phyloP scores from a whole-genome alignment of 2,329 filamentous ascomycete genomes.

The Emergomyces pasteurianus region DNA sequence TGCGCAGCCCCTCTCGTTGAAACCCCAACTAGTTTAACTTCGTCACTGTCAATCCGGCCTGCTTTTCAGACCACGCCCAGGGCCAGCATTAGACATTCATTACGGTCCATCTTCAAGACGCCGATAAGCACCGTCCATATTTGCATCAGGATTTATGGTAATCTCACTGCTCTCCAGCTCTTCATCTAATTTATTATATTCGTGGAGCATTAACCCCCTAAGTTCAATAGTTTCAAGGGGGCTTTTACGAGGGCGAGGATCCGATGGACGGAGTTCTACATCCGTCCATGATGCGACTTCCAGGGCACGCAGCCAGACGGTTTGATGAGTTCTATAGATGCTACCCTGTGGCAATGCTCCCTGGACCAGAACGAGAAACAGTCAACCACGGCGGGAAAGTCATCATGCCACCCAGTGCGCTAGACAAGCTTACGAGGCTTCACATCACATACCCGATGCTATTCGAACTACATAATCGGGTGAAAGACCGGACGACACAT shows the following conservation, averaged over 20 bases:
- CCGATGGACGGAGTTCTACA: conserved; percentile 43
- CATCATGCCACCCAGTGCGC: conserved; percentile 85
- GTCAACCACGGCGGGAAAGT: conserved; percentile 97
- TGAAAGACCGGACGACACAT: conserved; percentile 68
- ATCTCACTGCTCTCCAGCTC: too few species aligned
- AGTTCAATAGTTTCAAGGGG: conserved; percentile 29
- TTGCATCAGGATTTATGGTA: background rate
- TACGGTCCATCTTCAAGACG: background rate
- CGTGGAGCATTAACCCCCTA: background rate
- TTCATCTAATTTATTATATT: background rate
- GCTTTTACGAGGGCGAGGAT: conserved; percentile 43
- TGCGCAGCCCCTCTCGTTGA: too few species aligned
- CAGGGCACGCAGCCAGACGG: conserved; percentile 47
- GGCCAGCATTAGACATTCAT: background rate
- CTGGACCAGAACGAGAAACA: conserved; percentile 74
- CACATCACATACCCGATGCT: conserved; percentile 97
- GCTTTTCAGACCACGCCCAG: too few species aligned
- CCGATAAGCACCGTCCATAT: background rate
- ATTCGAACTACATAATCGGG: conserved; percentile 89
- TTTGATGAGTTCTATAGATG: conserved; percentile 99
- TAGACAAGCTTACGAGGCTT: conserved; percentile 90
- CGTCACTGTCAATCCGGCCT: too few species aligned
- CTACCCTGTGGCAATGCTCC: conserved; percentile 90
- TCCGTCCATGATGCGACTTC: conserved; percentile 37
- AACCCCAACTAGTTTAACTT: too few species aligned